A percentile compares a stretch with the other conserved stretches of the same genome.
Evolutionary conservation across 257 asterid species (phyloP).

Genomic region (Gentiana macrophylla): DNA sequence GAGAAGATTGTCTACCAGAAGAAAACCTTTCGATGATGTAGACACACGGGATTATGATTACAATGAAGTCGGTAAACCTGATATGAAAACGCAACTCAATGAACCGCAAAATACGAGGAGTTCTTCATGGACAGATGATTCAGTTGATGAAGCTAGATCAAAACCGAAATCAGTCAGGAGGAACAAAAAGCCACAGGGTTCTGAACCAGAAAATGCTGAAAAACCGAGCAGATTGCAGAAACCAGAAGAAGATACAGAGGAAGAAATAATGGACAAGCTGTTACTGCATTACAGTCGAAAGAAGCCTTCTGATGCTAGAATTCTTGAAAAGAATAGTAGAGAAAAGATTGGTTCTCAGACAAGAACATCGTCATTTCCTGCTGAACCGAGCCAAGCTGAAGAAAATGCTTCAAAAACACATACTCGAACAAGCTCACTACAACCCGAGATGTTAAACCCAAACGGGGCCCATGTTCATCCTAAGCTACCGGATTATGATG

Average conservation of each 20-base stretch:
- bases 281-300: constrained; percentile 40
- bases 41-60: background rate
- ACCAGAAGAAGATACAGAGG: constrained; percentile 36
- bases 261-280: constrained; percentile 44
- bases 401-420: constrained; percentile 27
- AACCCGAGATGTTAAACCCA: constrained; percentile 28
- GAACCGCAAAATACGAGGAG: constrained; percentile 15
- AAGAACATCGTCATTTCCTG: constrained; percentile 45
- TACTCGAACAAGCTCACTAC: constrained; percentile 41
- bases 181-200: constrained; percentile 14
- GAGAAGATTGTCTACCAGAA: no score
- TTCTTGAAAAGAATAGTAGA: constrained; percentile 12
- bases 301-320: constrained; percentile 19
- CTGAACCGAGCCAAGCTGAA: constrained; percentile 22
- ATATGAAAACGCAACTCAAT: constrained; percentile 6
- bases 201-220: constrained; percentile 7
- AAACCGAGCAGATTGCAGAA: background rate
- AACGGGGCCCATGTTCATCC: constrained; percentile 50
- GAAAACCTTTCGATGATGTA: background rate
- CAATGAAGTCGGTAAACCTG: constrained; percentile 16
- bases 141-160: constrained; percentile 13
- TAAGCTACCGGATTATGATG: constrained; percentile 69
- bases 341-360: constrained; percentile 21
- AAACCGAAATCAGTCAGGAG: constrained; percentile 33
- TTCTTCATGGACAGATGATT: constrained; percentile 32